Evolutionary conservation across 2,329 filamentous ascomycete genomes (phyloP).

Genomic region (Nemania sp.): DNA sequence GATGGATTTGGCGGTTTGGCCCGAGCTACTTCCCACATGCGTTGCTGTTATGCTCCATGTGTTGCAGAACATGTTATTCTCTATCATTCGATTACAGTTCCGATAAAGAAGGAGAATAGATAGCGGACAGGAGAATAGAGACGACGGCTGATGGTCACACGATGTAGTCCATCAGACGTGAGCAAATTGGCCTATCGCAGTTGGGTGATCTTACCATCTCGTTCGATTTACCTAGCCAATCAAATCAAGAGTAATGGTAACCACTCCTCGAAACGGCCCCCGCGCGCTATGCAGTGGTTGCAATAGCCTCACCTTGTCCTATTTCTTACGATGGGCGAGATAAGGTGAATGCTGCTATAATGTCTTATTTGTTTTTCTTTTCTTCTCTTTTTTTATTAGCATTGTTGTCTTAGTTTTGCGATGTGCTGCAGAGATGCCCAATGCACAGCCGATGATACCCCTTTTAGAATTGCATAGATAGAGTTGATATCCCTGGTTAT

Average conservation of each 20-base stretch:
- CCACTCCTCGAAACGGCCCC: not conserved
- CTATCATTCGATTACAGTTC: slow-evolving; percentile 74
- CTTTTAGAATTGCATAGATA: slow-evolving; percentile 46
- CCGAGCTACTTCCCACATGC: slow-evolving; percentile 74
- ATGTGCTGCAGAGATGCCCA: slow-evolving; percentile 47
- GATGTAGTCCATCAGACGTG: slow-evolving; percentile 14
- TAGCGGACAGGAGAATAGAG: slow-evolving; percentile 10
- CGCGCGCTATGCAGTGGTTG: slow-evolving; percentile 12
- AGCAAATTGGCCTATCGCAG: slow-evolving; percentile 24
- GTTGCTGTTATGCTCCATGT: slow-evolving; percentile 76
- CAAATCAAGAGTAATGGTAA: not conserved
- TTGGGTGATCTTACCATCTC: slow-evolving; percentile 19
- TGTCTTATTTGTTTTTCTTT: slow-evolving; percentile 31
- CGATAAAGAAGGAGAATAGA: slow-evolving; percentile 43
- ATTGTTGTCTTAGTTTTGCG: slow-evolving; percentile 32
- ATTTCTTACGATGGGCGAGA: slow-evolving; percentile 1
- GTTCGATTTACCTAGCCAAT: slow-evolving; percentile 31
- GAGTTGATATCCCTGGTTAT: slow-evolving; percentile 42
- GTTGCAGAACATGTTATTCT: slow-evolving; percentile 78
- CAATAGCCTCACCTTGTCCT: slow-evolving; percentile 11
- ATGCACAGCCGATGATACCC: slow-evolving; percentile 51
- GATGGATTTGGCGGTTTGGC: slow-evolving; percentile 73
- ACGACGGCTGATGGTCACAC: slow-evolving; percentile 21
- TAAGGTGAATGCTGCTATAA: slow-evolving; percentile 5
- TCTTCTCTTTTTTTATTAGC: slow-evolving; percentile 29